phyloP scores from a whole-genome alignment of 2,329 filamentous ascomycete genomes.

The Hypoxylon sp. region DNA sequence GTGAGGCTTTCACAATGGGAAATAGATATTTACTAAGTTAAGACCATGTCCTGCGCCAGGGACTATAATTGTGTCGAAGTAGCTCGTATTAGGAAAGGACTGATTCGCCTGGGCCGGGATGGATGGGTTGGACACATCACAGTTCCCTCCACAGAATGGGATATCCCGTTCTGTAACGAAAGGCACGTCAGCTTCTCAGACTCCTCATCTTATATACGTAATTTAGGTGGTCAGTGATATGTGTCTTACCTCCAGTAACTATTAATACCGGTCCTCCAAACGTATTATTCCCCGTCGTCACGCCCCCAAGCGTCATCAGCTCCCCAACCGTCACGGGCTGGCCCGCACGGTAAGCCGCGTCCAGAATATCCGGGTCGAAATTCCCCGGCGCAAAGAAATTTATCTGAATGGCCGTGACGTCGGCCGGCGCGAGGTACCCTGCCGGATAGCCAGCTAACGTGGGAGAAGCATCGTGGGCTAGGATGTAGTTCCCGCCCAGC shows the following conservation, averaged over 20 bases:
- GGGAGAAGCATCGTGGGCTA: slow-evolving; percentile 55
- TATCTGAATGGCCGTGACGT: slow-evolving; percentile 65
- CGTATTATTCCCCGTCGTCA: slow-evolving; percentile 53
- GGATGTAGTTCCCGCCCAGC: slow-evolving; percentile 64
- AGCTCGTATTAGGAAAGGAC: slow-evolving; percentile 62
- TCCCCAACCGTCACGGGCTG: slow-evolving; percentile 73
- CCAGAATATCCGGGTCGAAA: slow-evolving; percentile 69
- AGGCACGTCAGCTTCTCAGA: slow-evolving; percentile 1
- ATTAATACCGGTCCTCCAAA: slow-evolving; percentile 71
- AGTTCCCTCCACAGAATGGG: slow-evolving; percentile 75
- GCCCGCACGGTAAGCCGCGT: slow-evolving; percentile 62
- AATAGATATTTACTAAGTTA: slow-evolving; percentile 59
- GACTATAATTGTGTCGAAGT: slow-evolving; percentile 69
- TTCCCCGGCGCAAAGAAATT: slow-evolving; percentile 67
- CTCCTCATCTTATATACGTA: not conserved
- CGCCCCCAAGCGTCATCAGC: slow-evolving; percentile 67
- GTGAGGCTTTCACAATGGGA: not conserved
- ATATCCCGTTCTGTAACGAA: slow-evolving; percentile 60
- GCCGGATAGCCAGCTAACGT: slow-evolving; percentile 57
- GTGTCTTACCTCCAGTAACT: slow-evolving; percentile 64
- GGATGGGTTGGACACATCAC: slow-evolving; percentile 63
- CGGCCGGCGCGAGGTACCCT: slow-evolving; percentile 68
- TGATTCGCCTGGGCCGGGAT: slow-evolving; percentile 55
- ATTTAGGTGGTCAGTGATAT: not conserved
- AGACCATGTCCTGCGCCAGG: slow-evolving; percentile 66